Evolutionary conservation across 2,329 filamentous ascomycete genomes (phyloP).

Genomic region (Neurospora sp.): DNA sequence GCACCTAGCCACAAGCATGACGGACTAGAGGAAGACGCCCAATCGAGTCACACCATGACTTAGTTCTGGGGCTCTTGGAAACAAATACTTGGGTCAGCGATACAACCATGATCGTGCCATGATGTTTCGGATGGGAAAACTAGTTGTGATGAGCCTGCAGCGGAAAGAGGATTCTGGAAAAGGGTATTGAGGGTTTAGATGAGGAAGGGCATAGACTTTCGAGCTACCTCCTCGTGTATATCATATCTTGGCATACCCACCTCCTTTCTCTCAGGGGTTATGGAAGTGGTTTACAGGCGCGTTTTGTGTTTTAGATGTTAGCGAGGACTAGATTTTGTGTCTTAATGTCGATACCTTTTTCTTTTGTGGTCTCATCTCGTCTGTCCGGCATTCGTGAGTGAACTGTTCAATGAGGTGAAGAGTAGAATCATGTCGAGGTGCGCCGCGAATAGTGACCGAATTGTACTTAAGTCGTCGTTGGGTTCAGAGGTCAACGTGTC

Average conservation of each 20-base stretch:
- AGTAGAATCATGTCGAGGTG: neutral
- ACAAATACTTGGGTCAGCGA: neutral
- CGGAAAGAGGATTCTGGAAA: neutral
- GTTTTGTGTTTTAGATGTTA: neutral
- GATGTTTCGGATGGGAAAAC: neutral
- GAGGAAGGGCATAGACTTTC: neutral
- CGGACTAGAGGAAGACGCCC: neutral
- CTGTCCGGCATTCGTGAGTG: neutral
- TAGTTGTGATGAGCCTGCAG: neutral
- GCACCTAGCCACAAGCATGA: neutral
- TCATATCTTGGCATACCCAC: neutral
- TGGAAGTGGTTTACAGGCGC: neutral
- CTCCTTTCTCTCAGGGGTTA: neutral
- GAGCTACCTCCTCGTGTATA: neutral
- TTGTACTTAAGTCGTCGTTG: neutral
- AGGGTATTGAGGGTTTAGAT: neutral
- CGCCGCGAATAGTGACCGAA: neutral
- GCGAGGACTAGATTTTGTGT: neutral
- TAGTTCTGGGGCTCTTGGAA: neutral
- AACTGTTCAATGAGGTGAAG: neutral
- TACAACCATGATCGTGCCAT: neutral
- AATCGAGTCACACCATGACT: constrained; percentile 1
- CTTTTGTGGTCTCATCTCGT: neutral
- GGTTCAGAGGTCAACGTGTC: neutral
- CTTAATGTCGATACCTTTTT: neutral